A percentile compares a stretch with the other conserved stretches of the same genome.
Conservation (phyloP, 768 basidiomycete species). For the Lactifluus volemus region DNA sequence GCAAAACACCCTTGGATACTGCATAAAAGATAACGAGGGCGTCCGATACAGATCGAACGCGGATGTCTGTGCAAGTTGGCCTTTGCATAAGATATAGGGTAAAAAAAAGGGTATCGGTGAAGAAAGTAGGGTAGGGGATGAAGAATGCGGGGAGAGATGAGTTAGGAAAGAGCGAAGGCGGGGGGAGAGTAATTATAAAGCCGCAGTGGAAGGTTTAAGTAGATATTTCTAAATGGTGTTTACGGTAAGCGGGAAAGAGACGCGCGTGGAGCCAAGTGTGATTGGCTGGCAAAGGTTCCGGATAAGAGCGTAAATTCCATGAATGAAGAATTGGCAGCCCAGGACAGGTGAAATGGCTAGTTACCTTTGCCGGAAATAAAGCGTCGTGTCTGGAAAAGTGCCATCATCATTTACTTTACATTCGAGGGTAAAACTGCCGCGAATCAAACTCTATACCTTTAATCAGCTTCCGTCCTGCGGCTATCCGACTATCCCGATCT, state of each 20-base stretch:
- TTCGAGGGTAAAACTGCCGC: conserved; percentile 8
- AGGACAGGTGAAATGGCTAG: conserved; percentile 15
- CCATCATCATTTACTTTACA: conserved; percentile 3
- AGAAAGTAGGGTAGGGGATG: not conserved
- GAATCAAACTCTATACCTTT: conserved; percentile 23
- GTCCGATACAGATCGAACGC: conserved; percentile 55
- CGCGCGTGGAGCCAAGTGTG: conserved; percentile 1
- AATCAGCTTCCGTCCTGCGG: conserved; percentile 18
- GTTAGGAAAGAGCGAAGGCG: not conserved
- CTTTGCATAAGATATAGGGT: conserved; percentile 39
- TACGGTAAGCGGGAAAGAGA: conserved; percentile 18
- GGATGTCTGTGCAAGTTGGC: conserved; percentile 58
- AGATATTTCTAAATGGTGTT: conserved; percentile 15
- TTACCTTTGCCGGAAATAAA: conserved; percentile 14
- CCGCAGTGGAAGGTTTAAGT: conserved; percentile 12
- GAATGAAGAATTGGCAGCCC: conserved; percentile 16
- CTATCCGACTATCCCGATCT: conserved; percentile 13
- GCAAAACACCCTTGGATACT: conserved; percentile 46
- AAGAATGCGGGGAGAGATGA: not conserved
- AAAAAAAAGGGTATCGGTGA: not conserved
- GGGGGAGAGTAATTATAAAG: conserved; percentile 4
- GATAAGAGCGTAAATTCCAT: conserved; percentile 17
- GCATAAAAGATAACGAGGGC: conserved; percentile 72
- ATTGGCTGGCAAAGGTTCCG: conserved; percentile 13
- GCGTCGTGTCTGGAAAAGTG: not conserved